Percentiles rank a stretch among this genome's conserved stretches.
Conservation (phyloP, 345 rosid genomes). For the Lenwebbia sp. region DNA sequence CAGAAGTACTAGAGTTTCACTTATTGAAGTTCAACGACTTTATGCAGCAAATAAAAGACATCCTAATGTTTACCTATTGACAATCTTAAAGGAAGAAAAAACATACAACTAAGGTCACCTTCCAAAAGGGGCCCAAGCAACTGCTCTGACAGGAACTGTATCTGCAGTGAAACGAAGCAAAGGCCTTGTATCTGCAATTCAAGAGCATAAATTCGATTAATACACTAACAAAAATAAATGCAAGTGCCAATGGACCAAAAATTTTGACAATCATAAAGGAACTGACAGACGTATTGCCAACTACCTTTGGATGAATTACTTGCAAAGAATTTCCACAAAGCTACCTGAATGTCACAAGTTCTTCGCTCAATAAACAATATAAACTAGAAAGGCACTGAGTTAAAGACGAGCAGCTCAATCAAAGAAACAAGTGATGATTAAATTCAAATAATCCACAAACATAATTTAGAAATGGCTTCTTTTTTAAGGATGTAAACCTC, state of each 20-base stretch:
- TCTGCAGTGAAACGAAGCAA: slow-evolving; percentile 80
- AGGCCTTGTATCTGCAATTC: slow-evolving; percentile 74
- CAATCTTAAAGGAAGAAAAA: neutral
- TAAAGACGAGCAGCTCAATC: neutral
- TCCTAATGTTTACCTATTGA: neutral
- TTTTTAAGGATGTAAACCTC: neutral
- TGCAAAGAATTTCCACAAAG: slow-evolving; percentile 77
- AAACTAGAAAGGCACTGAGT: neutral
- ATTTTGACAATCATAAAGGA: neutral
- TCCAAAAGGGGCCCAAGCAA: slow-evolving; percentile 82
- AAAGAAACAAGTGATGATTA: neutral
- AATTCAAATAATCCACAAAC: neutral
- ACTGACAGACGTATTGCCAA: neutral
- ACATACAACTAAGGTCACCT: slow-evolving; percentile 27
- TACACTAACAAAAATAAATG: neutral
- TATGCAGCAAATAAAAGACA: neutral
- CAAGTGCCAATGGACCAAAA: neutral
- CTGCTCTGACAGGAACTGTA: slow-evolving; percentile 67
- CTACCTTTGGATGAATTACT: slow-evolving; percentile 46
- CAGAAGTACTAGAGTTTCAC: neutral
- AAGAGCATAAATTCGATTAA: neutral
- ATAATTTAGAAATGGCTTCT: neutral
- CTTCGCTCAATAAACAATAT: neutral
- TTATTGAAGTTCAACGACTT: neutral
- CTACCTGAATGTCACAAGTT: slow-evolving; percentile 48